These are phyloP conservation scores for Leptographium lundbergii DNA, from an alignment of 2,329 filamentous ascomycete species.

Conservation along the genomic window DNA sequence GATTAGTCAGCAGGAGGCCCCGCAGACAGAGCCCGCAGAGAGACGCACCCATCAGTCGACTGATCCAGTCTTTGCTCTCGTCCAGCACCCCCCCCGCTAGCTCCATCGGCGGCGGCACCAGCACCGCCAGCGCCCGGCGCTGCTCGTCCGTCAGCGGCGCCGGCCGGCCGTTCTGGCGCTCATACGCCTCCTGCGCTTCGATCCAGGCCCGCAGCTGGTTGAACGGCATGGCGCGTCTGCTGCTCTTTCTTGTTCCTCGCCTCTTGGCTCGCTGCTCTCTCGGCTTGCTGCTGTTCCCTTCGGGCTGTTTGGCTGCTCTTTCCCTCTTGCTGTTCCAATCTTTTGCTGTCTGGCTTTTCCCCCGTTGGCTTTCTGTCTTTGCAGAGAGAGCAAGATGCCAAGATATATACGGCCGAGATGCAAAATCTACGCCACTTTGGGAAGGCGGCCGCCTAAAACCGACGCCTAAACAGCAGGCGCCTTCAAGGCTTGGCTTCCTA, in stretches of 20 bases:
- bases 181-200: constrained; percentile 24
- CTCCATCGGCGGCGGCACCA: constrained; percentile 13
- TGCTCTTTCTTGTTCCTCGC: neutral
- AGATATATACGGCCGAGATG: too few relatives aligned
- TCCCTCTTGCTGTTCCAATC: too few relatives aligned
- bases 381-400: too few relatives aligned
- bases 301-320: too few relatives aligned
- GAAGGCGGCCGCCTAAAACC: neutral
- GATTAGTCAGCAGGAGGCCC: neutral
- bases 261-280: too few relatives aligned
- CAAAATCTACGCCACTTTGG: neutral
- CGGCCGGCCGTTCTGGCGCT: constrained; percentile 18
- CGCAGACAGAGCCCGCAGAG: neutral
- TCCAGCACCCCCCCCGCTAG: neutral
- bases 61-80: constrained; percentile 24
- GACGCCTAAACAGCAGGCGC: neutral
- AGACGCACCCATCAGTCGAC: constrained; percentile 23
- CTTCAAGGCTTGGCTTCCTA: neutral
- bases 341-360: too few relatives aligned
- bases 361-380: too few relatives aligned
- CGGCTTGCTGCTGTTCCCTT: too few relatives aligned
- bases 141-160: constrained; percentile 26
- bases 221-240: neutral
- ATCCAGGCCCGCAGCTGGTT: constrained; percentile 24
- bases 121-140: constrained; percentile 25